These are phyloP conservation scores for Talaromyces sp. DNA, from an alignment of 2,329 filamentous ascomycete species.

Conservation along the genomic window DNA sequence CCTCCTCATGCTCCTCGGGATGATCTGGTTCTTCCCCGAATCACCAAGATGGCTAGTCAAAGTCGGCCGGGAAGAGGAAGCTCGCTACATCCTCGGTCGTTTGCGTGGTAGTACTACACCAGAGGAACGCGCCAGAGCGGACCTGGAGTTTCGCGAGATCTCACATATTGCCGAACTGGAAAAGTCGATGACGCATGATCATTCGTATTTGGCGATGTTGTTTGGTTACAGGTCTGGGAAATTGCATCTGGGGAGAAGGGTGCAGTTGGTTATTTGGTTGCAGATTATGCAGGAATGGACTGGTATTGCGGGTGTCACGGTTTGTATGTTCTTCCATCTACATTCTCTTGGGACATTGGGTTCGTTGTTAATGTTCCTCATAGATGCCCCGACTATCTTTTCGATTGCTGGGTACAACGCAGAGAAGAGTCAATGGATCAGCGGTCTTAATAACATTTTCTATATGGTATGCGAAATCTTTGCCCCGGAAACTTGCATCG, in stretches of 20 bases:
- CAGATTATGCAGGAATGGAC: constrained; percentile 71
- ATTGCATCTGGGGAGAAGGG: constrained; percentile 64
- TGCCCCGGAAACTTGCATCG: too few relatives aligned
- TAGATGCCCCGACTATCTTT: constrained; percentile 57
- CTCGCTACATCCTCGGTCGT: constrained; percentile 62
- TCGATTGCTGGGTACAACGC: constrained; percentile 65
- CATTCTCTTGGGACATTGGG: too few relatives aligned
- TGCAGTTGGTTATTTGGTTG: constrained; percentile 69
- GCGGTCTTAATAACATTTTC: constrained; percentile 57
- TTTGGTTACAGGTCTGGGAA: constrained; percentile 65
- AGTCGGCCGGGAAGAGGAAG: constrained; percentile 65
- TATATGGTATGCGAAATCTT: constrained; percentile 46
- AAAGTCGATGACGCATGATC: constrained; percentile 51
- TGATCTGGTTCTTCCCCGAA: constrained; percentile 68
- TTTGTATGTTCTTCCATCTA: constrained; percentile 43
- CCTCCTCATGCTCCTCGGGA: constrained; percentile 55
- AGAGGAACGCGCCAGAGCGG: constrained; percentile 54
- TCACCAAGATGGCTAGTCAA: constrained; percentile 62
- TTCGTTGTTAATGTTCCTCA: not conserved
- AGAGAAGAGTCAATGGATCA: constrained; percentile 63
- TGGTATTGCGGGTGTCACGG: constrained; percentile 67
- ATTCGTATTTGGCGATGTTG: constrained; percentile 65
- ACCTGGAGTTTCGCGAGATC: constrained; percentile 69
- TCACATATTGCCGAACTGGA: constrained; percentile 63
- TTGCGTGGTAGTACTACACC: constrained; percentile 58